Conservation (phyloP, 805 yeast genomes). For the Starmerella stellata region DNA sequence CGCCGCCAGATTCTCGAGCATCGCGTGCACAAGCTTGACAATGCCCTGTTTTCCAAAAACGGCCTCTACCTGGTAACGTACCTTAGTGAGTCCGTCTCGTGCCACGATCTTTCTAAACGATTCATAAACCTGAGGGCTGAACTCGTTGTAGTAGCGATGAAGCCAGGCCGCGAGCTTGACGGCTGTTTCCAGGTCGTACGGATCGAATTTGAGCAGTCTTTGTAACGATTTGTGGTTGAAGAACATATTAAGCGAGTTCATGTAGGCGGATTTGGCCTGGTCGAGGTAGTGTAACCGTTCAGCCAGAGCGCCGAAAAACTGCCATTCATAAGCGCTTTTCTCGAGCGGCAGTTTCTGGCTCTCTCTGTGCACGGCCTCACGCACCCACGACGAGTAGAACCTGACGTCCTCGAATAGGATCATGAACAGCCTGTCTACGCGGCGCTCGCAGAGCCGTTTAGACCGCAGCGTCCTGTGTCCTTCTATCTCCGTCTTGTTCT, state of each 20-base stretch:
- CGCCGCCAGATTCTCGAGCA: constrained; percentile 15
- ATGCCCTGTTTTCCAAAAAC: constrained; percentile 20
- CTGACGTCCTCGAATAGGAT: constrained; percentile 48
- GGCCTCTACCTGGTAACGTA: constrained; percentile 29
- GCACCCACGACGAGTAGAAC: constrained; percentile 80
- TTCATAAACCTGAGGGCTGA: constrained; percentile 50
- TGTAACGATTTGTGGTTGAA: constrained; percentile 69
- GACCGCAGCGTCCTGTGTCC: constrained; percentile 19
- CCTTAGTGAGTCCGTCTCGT: constrained; percentile 62
- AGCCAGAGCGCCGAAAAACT: constrained; percentile 71
- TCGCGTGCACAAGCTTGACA: constrained; percentile 18
- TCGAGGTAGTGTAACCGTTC: constrained; percentile 65
- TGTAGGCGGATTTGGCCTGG: constrained; percentile 71
- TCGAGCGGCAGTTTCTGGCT: constrained; percentile 67
- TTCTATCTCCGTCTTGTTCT: background rate
- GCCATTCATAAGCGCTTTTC: constrained; percentile 80
- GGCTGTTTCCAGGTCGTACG: constrained; percentile 42
- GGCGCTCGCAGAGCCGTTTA: constrained; percentile 51
- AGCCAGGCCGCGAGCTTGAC: constrained; percentile 89
- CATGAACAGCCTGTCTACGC: constrained; percentile 62
- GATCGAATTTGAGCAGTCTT: constrained; percentile 39
- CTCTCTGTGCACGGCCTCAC: constrained; percentile 73
- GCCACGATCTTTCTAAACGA: constrained; percentile 43
- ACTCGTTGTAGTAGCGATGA: constrained; percentile 92
- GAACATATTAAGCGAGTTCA: constrained; percentile 48